phyloP scores from a whole-genome alignment of 345 rosid species.

The sweet orange (Citrus sinensis) region DNA sequence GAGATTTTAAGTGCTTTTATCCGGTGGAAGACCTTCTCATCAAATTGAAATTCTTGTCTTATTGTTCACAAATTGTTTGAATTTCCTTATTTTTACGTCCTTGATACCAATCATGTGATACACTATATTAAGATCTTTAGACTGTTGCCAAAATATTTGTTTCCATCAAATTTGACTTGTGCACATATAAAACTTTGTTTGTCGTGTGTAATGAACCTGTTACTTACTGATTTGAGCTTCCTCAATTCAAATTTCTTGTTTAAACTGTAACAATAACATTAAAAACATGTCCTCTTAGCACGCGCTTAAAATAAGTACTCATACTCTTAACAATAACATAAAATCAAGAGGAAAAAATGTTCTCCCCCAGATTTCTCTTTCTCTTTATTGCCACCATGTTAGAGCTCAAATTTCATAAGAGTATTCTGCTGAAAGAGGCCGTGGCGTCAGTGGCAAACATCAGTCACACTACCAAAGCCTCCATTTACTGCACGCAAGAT shows the following conservation, averaged over 20 bases:
- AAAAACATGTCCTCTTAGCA: neutral
- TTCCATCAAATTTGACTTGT: neutral
- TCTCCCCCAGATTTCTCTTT: neutral
- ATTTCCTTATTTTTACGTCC: neutral
- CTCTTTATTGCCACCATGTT: neutral
- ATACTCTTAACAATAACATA: no score
- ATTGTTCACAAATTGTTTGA: conserved; percentile 10
- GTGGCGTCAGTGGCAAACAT: neutral
- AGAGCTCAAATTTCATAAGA: neutral
- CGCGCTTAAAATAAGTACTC: neutral
- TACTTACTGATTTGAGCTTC: neutral
- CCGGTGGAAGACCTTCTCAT: neutral
- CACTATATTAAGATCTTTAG: neutral
- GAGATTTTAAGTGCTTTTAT: neutral
- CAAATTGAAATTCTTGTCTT: conserved; percentile 3
- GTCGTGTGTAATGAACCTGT: neutral
- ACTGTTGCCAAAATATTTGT: neutral
- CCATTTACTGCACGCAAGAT: neutral
- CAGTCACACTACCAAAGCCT: neutral
- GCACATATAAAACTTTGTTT: neutral
- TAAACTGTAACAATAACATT: neutral
- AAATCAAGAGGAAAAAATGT: neutral
- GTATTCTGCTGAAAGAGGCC: neutral
- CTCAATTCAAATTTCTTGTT: neutral
- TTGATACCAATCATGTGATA: conserved; percentile 3